A percentile compares a stretch with the other conserved stretches of the same genome.
Conservation (phyloP, 1,284 basidiomycete genomes). For the Ganoderma leucocontextum region DNA sequence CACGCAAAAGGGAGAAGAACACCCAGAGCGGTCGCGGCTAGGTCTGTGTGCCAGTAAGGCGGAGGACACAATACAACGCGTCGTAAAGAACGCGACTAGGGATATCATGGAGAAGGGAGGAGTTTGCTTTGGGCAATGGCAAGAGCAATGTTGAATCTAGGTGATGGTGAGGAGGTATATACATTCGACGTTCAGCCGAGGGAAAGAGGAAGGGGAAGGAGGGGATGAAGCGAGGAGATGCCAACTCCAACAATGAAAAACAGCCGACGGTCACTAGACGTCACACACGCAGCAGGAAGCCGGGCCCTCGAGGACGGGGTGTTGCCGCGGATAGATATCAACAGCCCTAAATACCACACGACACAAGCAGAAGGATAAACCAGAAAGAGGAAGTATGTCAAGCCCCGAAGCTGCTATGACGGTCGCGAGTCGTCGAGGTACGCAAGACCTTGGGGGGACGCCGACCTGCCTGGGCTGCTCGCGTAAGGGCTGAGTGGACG, state of each 20-base stretch:
- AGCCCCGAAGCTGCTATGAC: slow-evolving; percentile 20
- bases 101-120: slow-evolving; percentile 2
- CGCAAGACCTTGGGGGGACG: slow-evolving; percentile 2
- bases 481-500: slow-evolving; percentile 9
- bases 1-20: neutral
- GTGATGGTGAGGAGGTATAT: neutral
- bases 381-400: neutral
- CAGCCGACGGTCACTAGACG: slow-evolving; percentile 14
- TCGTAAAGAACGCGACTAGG: neutral
- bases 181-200: neutral
- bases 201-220: neutral
- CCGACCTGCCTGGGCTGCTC: neutral
- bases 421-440: slow-evolving; percentile 15
- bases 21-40: neutral
- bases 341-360: slow-evolving; percentile 15
- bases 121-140: neutral
- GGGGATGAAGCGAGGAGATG: slow-evolving; percentile 7
- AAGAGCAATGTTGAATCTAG: neutral
- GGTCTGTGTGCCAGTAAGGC: neutral
- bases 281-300: slow-evolving; percentile 9
- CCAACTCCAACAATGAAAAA: slow-evolving; percentile 17
- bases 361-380: slow-evolving; percentile 4
- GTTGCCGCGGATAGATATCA: slow-evolving; percentile 5
- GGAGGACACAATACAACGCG: neutral
- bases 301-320: slow-evolving; percentile 3